phyloP scores from a whole-genome alignment of 2,329 filamentous ascomycete species.

The Neopestalotiopsis clavispora region DNA sequence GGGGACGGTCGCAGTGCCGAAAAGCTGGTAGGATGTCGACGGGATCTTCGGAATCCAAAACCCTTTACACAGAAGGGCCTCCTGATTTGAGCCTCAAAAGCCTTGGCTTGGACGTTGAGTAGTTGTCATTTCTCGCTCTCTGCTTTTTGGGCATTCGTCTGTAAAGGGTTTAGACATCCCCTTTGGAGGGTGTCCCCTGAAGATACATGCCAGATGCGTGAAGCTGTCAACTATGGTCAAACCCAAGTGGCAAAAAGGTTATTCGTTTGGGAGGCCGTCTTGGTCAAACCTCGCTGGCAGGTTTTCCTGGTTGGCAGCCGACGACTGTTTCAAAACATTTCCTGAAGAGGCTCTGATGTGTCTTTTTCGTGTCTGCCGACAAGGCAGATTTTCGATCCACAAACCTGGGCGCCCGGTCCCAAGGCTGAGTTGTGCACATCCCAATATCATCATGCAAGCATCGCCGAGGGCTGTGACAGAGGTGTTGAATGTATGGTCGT shows the following conservation, averaged over 20 bases:
- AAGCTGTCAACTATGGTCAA: neutral
- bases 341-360: neutral
- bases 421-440: slow-evolving; percentile 13
- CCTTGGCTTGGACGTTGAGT: neutral
- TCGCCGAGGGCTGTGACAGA: neutral
- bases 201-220: neutral
- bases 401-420: neutral
- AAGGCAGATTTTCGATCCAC: neutral
- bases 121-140: neutral
- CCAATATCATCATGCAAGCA: neutral
- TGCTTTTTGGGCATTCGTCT: neutral
- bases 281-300: neutral
- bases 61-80: neutral
- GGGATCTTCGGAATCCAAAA: slow-evolving; percentile 11
- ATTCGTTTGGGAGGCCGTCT: neutral
- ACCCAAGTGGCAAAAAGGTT: neutral
- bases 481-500: neutral
- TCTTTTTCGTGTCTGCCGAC: neutral
- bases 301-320: neutral
- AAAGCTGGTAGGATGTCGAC: slow-evolving; percentile 3
- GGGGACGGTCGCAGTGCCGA: neutral
- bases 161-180: neutral
- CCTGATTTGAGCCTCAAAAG: neutral
- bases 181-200: neutral
- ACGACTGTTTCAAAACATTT: slow-evolving; percentile 9